Evolutionary conservation across 108 stramenopile species (phyloP), one percentile per base, ranked within the genome.

Genomic region (Asterionellopsis glacialis): DNA sequence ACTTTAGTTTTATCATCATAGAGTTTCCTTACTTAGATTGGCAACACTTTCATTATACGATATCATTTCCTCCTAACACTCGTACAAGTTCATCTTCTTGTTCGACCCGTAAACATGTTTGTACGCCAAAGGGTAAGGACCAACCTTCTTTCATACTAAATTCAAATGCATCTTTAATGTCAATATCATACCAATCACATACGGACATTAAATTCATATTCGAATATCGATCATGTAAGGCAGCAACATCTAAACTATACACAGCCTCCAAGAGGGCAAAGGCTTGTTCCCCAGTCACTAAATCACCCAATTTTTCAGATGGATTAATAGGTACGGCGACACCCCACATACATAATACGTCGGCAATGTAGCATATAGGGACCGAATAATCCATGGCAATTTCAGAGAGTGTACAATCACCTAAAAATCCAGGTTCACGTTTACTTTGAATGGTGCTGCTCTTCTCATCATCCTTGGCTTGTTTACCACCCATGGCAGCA

Each of bases 261-360:
- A 94, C 74, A 26, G 93, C 93, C 58, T 94, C 93, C 24, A 90
- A 66, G 13, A 94, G 69, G 18, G 89, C 85, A 81, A 89, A 94
- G 11, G 89, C 89, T 53, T 90, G 88, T 53, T 94, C 89, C 21
- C 89, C 93, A n/a, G 86, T 94, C 6, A 87, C 89, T 75, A 94
- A 66, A 59, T 90, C 88, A 11, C 93, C 93, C 27, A 94, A 60
- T 39, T 78, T 73, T 44, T 84, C 73, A 45, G 69, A 38, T 5
- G 76, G 61, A 45, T 85, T 74, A 51, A 94, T 91, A 23, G 93
- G 93, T 1, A 82, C 75, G 18, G 83, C 76, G 0, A 78, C 87
- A 1, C 85, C 84, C 93, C 93, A 94, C 57, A 73, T 72, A 40
- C 83, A 77, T 26, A 94, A 38, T 7, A 94, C 87, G 68, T 94